A percentile compares a stretch with the other conserved stretches of the same genome.
Evolutionary conservation across 352 stramenopile genomes (phyloP).

Genomic region (Thalassiosira exigua): DNA sequence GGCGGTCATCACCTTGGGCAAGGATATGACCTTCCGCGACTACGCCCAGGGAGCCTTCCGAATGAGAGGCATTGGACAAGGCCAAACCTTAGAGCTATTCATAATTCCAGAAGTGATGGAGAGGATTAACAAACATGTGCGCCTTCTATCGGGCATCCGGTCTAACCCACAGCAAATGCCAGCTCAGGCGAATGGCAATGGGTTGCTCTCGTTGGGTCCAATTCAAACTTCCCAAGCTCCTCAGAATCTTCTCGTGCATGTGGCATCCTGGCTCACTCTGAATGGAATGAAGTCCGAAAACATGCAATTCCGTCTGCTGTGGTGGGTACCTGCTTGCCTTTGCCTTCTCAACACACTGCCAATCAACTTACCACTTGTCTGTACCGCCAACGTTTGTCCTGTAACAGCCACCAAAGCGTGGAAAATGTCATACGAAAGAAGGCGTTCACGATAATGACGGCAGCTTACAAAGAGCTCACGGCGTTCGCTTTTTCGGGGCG

Average conservation of each 20-base stretch:
- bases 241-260: slow-evolving; percentile 87
- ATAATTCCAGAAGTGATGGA: slow-evolving; percentile 88
- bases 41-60: slow-evolving; percentile 91
- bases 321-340: slow-evolving; percentile 39
- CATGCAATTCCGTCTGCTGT: slow-evolving; percentile 99
- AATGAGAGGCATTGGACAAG: slow-evolving; percentile 91
- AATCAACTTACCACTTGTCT: not conserved
- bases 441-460: slow-evolving; percentile 90
- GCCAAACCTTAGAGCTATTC: slow-evolving; percentile 89
- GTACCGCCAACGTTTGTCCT: not conserved
- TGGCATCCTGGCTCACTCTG: slow-evolving; percentile 98
- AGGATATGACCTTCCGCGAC: slow-evolving; percentile 96
- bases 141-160: slow-evolving; percentile 46
- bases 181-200: slow-evolving; percentile 34
- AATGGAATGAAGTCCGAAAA: slow-evolving; percentile 99
- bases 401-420: slow-evolving; percentile 88
- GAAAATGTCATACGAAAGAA: slow-evolving; percentile 97
- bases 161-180: slow-evolving; percentile 41
- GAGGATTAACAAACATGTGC: slow-evolving; percentile 68
- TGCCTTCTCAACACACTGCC: not conserved
- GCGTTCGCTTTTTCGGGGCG: slow-evolving; percentile 83
- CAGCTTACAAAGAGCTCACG: slow-evolving; percentile 83
- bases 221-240: slow-evolving; percentile 42
- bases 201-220: slow-evolving; percentile 56
- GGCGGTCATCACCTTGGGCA: slow-evolving; percentile 88